phyloP scores from a whole-genome alignment of 805 yeast genomes.

The Maudiozyma turicensis region DNA sequence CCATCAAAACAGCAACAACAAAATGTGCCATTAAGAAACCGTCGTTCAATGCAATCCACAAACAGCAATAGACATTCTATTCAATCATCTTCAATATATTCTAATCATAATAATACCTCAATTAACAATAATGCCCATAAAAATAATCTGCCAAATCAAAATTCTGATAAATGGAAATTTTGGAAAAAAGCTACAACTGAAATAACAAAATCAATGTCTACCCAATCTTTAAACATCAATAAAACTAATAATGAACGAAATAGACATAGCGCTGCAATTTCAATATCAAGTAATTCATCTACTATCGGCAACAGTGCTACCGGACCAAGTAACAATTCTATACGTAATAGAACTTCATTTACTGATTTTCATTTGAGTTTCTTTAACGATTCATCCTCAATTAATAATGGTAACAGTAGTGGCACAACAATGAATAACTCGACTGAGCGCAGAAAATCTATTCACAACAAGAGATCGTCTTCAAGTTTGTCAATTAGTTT shows the following conservation, averaged over 20 bases:
- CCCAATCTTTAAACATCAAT: background rate
- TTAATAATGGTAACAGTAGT: background rate
- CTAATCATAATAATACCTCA: conserved; percentile 4
- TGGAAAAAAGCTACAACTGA: conserved; percentile 22
- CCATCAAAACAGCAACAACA: background rate
- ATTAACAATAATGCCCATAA: conserved; percentile 8
- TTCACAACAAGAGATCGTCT: conserved; percentile 16
- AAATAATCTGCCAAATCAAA: conserved; percentile 16
- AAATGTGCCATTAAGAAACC: background rate
- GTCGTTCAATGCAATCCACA: background rate
- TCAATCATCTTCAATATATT: background rate
- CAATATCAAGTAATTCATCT: background rate
- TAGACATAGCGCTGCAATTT: background rate
- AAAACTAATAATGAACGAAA: background rate
- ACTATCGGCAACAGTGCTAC: background rate
- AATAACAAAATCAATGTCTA: background rate
- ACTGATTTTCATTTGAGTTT: conserved; percentile 20
- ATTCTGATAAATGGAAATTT: conserved; percentile 26
- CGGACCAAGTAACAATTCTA: background rate
- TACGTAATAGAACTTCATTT: conserved; percentile 14
- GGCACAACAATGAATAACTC: background rate
- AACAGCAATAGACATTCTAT: background rate
- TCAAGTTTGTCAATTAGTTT: conserved; percentile 18
- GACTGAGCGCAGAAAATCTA: conserved; percentile 1
- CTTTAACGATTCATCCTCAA: background rate